A percentile compares a stretch with the other conserved stretches of the same genome.
These are phyloP conservation scores for Pulveroboletus sp. DNA, from an alignment of 768 basidiomycete genomes.

Conservation along the genomic window DNA sequence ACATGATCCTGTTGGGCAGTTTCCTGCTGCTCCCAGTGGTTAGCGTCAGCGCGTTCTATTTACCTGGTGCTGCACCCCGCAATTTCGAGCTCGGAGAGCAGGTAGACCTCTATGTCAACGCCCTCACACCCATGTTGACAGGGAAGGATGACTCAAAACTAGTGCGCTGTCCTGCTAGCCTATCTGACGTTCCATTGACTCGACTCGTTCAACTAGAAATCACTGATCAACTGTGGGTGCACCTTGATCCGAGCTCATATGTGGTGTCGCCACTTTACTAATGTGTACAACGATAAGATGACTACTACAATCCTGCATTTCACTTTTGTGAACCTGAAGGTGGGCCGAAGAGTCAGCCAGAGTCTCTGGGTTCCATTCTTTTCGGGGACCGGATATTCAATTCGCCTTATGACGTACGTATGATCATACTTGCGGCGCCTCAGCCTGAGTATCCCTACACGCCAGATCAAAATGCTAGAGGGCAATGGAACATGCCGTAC, in stretches of 20 bases:
- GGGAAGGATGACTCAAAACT: conserved; percentile 67
- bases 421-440: background rate
- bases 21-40: conserved; percentile 17
- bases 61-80: conserved; percentile 86
- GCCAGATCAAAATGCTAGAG: conserved; percentile 76
- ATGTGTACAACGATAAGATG: conserved; percentile 48
- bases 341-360: conserved; percentile 72
- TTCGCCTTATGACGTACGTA: conserved; percentile 78
- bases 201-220: conserved; percentile 55
- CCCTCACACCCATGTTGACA: conserved; percentile 80
- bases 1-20: conserved; percentile 25
- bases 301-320: conserved; percentile 87
- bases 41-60: conserved; percentile 68
- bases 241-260: background rate
- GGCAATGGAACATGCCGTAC: conserved; percentile 71
- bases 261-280: conserved; percentile 1
- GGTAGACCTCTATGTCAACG: conserved; percentile 82
- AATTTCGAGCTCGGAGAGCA: conserved; percentile 71
- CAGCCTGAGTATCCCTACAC: conserved; percentile 7
- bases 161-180: conserved; percentile 40
- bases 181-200: conserved; percentile 5
- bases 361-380: conserved; percentile 88
- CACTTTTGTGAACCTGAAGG: conserved; percentile 80
- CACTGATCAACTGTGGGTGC: conserved; percentile 74
- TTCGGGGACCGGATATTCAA: conserved; percentile 95